Conservation (phyloP, 176 grass and related monocot species). For the Tillandsia fasciculata region DNA sequence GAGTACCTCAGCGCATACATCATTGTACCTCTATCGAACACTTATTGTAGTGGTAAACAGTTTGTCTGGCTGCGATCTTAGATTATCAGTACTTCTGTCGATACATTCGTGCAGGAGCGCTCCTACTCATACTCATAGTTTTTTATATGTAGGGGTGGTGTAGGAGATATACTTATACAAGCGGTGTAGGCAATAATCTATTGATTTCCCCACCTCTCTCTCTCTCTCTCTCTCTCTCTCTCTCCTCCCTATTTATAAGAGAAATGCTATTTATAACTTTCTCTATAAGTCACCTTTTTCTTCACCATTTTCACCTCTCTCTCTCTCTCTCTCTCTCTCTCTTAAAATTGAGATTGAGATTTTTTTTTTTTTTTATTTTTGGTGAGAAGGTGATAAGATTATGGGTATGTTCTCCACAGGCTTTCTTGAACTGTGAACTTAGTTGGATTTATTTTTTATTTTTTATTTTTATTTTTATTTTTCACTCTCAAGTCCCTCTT, state of each 20-base stretch:
- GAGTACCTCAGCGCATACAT: too few relatives aligned
- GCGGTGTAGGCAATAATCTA: too few relatives aligned
- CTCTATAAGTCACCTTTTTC: neutral
- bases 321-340: neutral
- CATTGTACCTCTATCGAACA: too few relatives aligned
- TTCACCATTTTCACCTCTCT: neutral
- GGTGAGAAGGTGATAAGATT: slow-evolving; percentile 16
- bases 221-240: neutral
- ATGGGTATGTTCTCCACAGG: slow-evolving; percentile 72
- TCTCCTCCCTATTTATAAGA: slow-evolving; percentile 20
- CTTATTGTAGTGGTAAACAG: too few relatives aligned
- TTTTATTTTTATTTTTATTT: too few relatives aligned
- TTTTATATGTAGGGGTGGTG: too few relatives aligned
- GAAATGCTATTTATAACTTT: neutral
- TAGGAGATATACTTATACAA: too few relatives aligned
- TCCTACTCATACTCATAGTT: too few relatives aligned
- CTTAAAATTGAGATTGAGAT: neutral
- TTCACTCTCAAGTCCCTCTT: neutral
- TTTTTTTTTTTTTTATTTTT: neutral
- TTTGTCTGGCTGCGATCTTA: too few relatives aligned
- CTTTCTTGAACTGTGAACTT: slow-evolving; percentile 91
- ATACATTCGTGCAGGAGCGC: too few relatives aligned
- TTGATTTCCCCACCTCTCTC: neutral
- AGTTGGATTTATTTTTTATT: neutral
- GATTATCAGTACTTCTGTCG: too few relatives aligned